A percentile compares a stretch with the other conserved stretches of the same genome.
Conservation (phyloP, 2,329 filamentous ascomycete species). For the Pseudogymnoascus sp. region DNA sequence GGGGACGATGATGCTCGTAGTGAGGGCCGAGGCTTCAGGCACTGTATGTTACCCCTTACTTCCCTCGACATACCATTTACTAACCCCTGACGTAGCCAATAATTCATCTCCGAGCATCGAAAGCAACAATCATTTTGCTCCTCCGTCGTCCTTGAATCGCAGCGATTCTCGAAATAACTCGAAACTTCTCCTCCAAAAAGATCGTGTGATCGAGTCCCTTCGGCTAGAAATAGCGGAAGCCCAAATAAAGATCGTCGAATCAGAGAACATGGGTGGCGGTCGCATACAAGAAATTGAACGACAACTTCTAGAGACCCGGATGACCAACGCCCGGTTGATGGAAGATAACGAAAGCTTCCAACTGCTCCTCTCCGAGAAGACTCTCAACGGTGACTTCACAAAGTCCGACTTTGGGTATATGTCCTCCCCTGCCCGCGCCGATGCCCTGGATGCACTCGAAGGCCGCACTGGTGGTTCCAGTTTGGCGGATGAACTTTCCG, state of each 20-base stretch:
- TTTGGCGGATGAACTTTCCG: constrained; percentile 83
- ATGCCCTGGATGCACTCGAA: constrained; percentile 58
- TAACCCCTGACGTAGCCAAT: constrained; percentile 25
- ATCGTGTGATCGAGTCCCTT: constrained; percentile 89
- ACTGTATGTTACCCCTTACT: constrained; percentile 39
- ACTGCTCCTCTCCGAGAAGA: constrained; percentile 87
- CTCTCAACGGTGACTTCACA: constrained; percentile 85
- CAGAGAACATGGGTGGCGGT: constrained; percentile 86
- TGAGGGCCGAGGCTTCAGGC: constrained; percentile 52
- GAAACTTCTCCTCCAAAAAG: constrained; percentile 86
- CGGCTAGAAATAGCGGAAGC: constrained; percentile 88
- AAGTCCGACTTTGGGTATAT: constrained; percentile 74
- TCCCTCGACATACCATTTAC: constrained; percentile 4
- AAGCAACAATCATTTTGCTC: constrained; percentile 67
- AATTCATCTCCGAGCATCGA: constrained; percentile 64
- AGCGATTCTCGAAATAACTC: constrained; percentile 87
- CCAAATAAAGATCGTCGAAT: constrained; percentile 90
- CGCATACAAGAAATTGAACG: constrained; percentile 85
- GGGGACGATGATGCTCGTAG: constrained; percentile 33
- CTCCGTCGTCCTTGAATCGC: constrained; percentile 73
- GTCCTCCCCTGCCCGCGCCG: constrained; percentile 51
- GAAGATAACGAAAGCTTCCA: constrained; percentile 99
- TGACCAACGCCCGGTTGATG: constrained; percentile 93
- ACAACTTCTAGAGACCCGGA: constrained; percentile 80
- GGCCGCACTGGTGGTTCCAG: constrained; percentile 47